Evolutionary conservation across 345 rosid species (phyloP).

Genomic region (Hirschfeldia incana): DNA sequence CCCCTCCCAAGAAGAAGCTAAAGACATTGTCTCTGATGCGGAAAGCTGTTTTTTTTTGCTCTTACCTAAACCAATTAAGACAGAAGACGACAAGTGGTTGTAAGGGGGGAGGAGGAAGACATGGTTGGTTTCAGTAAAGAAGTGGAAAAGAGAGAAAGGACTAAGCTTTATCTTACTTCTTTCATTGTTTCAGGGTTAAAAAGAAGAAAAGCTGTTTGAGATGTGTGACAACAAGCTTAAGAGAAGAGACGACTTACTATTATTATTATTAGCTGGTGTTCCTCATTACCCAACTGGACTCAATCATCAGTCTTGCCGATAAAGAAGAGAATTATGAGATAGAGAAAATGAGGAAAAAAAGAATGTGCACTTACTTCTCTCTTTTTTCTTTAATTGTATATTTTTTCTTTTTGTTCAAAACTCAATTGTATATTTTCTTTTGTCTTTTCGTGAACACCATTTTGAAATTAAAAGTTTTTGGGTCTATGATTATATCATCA

Average conservation of each 20-base stretch:
- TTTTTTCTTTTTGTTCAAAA: no score
- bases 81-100: conserved; percentile 46
- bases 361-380: conserved; percentile 16
- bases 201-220: background rate
- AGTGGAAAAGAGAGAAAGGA: conserved; percentile 37
- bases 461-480: conserved; percentile 43
- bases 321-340: conserved; percentile 18
- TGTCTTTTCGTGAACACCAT: conserved; percentile 43
- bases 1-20: conserved; percentile 12
- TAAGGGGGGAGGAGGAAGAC: conserved; percentile 43
- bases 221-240: conserved; percentile 12
- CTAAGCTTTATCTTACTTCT: conserved; percentile 27
- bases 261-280: conserved; percentile 53
- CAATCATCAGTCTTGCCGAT: conserved; percentile 36
- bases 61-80: conserved; percentile 42
- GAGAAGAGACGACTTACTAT: conserved; percentile 37
- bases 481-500: conserved; percentile 81
- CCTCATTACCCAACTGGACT: conserved; percentile 55
- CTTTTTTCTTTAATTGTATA: conserved; percentile 16
- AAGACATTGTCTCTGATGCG: conserved; percentile 28
- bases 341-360: conserved; percentile 25
- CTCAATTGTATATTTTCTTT: conserved; percentile 18
- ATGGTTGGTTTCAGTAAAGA: conserved; percentile 48
- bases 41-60: conserved; percentile 26
- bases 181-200: conserved; percentile 32